These are phyloP conservation scores for Salix viminalis DNA, from an alignment of 345 rosid species.

Conservation along the genomic window DNA sequence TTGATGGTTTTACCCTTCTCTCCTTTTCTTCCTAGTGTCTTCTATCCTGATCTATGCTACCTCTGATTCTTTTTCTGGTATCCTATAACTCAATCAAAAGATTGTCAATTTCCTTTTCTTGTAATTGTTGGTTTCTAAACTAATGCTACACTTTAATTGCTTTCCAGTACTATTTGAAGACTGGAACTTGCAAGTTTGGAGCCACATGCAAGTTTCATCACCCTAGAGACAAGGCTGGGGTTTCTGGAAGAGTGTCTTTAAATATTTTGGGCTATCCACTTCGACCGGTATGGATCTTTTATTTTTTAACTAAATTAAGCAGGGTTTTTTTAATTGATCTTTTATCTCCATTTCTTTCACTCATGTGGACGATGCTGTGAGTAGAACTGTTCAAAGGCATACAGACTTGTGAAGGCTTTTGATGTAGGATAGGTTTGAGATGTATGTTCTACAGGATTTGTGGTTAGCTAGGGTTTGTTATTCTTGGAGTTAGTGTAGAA, in stretches of 20 bases:
- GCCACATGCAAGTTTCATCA: conserved; percentile 99
- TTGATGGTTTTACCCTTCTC: not conserved
- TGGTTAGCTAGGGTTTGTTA: not conserved
- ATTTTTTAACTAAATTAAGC: conserved; percentile 6
- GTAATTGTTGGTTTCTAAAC: not conserved
- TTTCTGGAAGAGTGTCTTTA: conserved; percentile 83
- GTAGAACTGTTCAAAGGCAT: not conserved
- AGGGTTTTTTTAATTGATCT: not conserved
- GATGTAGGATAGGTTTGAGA: not conserved
- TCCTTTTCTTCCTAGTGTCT: not conserved
- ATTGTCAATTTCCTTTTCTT: not conserved
- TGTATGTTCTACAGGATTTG: not conserved
- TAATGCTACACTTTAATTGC: conserved; percentile 14
- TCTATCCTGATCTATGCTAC: no score
- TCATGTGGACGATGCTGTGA: not conserved
- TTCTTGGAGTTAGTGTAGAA: not conserved
- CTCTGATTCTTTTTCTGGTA: not conserved
- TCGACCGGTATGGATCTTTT: conserved; percentile 58
- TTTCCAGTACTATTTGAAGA: conserved; percentile 83
- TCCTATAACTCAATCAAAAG: not conserved
- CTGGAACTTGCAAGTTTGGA: conserved; percentile 99
- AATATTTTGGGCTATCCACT: conserved; percentile 89
- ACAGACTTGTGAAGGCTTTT: not conserved
- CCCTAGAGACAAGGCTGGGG: conserved; percentile 94
- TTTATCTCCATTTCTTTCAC: not conserved